A percentile compares a stretch with the other conserved stretches of the same genome.
Evolutionary conservation across 495 filamentous ascomycete species (phyloP).

Genomic region (Penicillium coffeae): DNA sequence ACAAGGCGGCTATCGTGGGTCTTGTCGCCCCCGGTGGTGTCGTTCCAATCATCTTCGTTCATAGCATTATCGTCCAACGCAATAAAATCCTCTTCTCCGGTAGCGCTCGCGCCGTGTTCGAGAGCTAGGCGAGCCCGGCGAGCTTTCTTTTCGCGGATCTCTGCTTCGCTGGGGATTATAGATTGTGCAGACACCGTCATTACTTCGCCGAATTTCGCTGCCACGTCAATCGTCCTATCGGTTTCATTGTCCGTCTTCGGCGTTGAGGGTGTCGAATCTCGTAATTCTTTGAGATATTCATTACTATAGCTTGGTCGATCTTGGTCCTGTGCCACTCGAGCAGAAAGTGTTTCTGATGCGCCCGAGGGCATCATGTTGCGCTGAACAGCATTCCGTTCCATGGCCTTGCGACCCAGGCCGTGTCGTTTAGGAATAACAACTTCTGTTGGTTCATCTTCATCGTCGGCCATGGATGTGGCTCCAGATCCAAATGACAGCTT

Average conservation of each 20-base stretch:
- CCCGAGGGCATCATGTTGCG: slow-evolving; percentile 43
- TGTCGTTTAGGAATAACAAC: slow-evolving; percentile 67
- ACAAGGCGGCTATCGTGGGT: slow-evolving; percentile 64
- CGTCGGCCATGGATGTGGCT: slow-evolving; percentile 51
- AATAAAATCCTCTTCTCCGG: slow-evolving; percentile 71
- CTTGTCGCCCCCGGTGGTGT: slow-evolving; percentile 42
- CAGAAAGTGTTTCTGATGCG: slow-evolving; percentile 42
- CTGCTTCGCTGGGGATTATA: slow-evolving; percentile 74
- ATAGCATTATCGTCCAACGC: slow-evolving; percentile 54
- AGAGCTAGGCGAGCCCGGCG: slow-evolving; percentile 75
- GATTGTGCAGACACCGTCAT: slow-evolving; percentile 33
- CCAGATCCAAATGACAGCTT: slow-evolving; percentile 72
- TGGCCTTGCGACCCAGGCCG: slow-evolving; percentile 61
- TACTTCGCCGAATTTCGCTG: slow-evolving; percentile 58
- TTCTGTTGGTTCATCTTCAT: slow-evolving; percentile 52
- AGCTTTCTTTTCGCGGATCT: slow-evolving; percentile 90
- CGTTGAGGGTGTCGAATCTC: slow-evolving; percentile 74
- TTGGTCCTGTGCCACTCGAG: slow-evolving; percentile 56
- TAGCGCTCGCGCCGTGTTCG: slow-evolving; percentile 63
- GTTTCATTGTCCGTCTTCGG: slow-evolving; percentile 56
- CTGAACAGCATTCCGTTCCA: slow-evolving; percentile 67
- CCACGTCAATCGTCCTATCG: slow-evolving; percentile 62
- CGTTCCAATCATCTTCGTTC: slow-evolving; percentile 44
- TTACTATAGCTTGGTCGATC: slow-evolving; percentile 81
- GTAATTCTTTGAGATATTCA: slow-evolving; percentile 81